phyloP scores from a whole-genome alignment of 768 basidiomycete species.

The Amanita pallidorosea region DNA sequence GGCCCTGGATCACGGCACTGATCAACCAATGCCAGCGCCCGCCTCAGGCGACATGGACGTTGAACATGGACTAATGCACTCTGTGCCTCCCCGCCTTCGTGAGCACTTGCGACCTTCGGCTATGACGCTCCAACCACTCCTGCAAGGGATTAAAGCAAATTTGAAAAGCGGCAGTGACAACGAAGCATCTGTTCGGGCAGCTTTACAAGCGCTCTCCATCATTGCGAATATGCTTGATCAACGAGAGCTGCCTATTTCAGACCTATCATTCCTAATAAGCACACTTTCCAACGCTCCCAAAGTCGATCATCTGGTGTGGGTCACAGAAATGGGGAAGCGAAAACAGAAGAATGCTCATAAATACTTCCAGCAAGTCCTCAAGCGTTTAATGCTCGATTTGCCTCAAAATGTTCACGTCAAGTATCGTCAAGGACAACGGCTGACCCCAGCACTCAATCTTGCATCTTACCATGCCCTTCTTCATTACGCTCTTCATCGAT shows the following conservation, averaged over 20 bases:
- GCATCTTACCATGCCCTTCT: conserved; percentile 47
- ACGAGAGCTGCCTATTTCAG: conserved; percentile 32
- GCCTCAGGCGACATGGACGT: background rate
- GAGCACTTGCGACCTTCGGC: background rate
- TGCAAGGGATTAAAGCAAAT: conserved; percentile 22
- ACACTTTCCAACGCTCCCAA: conserved; percentile 36
- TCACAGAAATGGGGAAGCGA: conserved; percentile 16
- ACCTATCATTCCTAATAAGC: conserved; percentile 34
- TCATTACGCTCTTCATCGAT: conserved; percentile 54
- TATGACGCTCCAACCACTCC: conserved; percentile 13
- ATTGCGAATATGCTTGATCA: conserved; percentile 42
- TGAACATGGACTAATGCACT: background rate
- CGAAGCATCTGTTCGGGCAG: conserved; percentile 16
- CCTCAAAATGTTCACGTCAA: conserved; percentile 11
- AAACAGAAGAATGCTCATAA: conserved; percentile 26
- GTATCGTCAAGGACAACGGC: background rate
- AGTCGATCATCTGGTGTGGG: conserved; percentile 26
- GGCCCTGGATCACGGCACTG: conserved; percentile 1
- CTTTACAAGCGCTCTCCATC: conserved; percentile 53
- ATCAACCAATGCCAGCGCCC: conserved; percentile 1
- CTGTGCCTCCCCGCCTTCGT: background rate
- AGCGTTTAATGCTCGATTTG: conserved; percentile 25
- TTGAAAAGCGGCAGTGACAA: conserved; percentile 17
- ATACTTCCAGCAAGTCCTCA: conserved; percentile 40
- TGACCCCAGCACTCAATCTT: conserved; percentile 24